A percentile compares a stretch with the other conserved stretches of the same genome.
phyloP scores from a whole-genome alignment of 176 grass and related monocot genomes.

The Paspalum notatum region DNA sequence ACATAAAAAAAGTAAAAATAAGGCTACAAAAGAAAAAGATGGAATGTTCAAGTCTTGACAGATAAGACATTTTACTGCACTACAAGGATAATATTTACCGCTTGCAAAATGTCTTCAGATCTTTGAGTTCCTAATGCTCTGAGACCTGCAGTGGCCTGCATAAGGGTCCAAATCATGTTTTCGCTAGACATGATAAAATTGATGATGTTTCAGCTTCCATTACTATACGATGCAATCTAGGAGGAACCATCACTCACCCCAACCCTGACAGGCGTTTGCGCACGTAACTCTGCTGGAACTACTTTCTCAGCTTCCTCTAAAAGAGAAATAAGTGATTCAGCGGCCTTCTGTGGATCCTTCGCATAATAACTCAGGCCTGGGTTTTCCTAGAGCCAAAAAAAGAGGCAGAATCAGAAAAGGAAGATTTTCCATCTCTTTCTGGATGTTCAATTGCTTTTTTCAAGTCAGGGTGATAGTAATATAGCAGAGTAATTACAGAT shows the following conservation, averaged over 20 bases:
- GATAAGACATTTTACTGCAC: constrained; percentile 26
- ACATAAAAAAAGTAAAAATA: constrained; percentile 30
- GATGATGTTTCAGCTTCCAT: constrained; percentile 14
- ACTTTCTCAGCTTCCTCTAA: constrained; percentile 80
- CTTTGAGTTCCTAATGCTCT: constrained; percentile 82
- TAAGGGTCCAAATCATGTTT: constrained; percentile 36
- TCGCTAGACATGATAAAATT: constrained; percentile 32
- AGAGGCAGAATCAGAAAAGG: constrained; percentile 27
- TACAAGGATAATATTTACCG: constrained; percentile 59
- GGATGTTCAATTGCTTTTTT: neutral
- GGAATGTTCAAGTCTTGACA: constrained; percentile 33
- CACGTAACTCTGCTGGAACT: constrained; percentile 67
- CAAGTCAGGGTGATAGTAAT: constrained; percentile 1
- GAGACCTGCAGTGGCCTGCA: constrained; percentile 94
- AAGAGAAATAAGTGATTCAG: constrained; percentile 84
- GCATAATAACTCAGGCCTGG: constrained; percentile 82
- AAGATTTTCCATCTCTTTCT: constrained; percentile 1
- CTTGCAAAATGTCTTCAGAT: constrained; percentile 95
- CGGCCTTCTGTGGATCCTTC: constrained; percentile 83
- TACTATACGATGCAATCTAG: constrained; percentile 15
- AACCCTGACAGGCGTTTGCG: constrained; percentile 87
- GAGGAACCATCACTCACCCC: constrained; percentile 64
- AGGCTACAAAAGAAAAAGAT: constrained; percentile 14
- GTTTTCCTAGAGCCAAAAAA: constrained; percentile 64
- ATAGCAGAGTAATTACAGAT: neutral